phyloP scores from a whole-genome alignment of 345 rosid species.

The Isatis tinctoria region DNA sequence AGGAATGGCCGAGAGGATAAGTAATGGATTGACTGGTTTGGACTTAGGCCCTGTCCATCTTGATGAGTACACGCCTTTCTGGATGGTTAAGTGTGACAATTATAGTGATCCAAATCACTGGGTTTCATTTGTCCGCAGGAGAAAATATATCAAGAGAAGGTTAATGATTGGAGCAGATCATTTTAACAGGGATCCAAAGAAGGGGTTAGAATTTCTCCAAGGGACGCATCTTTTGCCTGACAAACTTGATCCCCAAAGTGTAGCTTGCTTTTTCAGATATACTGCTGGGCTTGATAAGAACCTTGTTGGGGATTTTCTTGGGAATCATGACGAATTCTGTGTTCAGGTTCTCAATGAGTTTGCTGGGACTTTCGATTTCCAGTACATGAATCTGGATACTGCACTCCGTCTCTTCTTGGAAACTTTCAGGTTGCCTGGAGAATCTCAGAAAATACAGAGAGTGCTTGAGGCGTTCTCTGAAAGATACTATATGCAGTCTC shows the following conservation, averaged over 20 bases:
- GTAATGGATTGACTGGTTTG: conserved; percentile 59
- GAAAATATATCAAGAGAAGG: conserved; percentile 93
- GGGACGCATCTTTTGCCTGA: conserved; percentile 98
- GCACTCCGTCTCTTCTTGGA: conserved; percentile 90
- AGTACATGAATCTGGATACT: conserved; percentile 94
- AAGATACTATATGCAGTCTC: conserved; percentile 95
- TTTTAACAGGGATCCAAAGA: conserved; percentile 98
- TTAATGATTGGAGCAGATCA: conserved; percentile 99
- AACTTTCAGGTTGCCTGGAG: conserved; percentile 96
- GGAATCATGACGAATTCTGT: conserved; percentile 97
- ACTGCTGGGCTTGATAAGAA: conserved; percentile 98
- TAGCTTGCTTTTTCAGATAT: conserved; percentile 97
- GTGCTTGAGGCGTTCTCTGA: conserved; percentile 98
- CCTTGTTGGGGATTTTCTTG: conserved; percentile 97
- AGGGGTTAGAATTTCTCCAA: conserved; percentile 97
- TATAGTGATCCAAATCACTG: conserved; percentile 79
- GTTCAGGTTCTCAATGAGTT: conserved; percentile 99
- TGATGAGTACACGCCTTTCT: conserved; percentile 91
- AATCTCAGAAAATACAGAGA: conserved; percentile 96
- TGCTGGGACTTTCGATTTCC: conserved; percentile 98
- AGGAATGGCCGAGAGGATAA: conserved; percentile 99
- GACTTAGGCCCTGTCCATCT: conserved; percentile 69
- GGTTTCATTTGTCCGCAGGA: conserved; percentile 90
- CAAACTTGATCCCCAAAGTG: conserved; percentile 99
- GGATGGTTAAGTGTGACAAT: conserved; percentile 93